Evolutionary conservation across 75 land plant genomes (phyloP), one percentile per base, ranked within the genome.

Genomic region (Cupressus sempervirens): DNA sequence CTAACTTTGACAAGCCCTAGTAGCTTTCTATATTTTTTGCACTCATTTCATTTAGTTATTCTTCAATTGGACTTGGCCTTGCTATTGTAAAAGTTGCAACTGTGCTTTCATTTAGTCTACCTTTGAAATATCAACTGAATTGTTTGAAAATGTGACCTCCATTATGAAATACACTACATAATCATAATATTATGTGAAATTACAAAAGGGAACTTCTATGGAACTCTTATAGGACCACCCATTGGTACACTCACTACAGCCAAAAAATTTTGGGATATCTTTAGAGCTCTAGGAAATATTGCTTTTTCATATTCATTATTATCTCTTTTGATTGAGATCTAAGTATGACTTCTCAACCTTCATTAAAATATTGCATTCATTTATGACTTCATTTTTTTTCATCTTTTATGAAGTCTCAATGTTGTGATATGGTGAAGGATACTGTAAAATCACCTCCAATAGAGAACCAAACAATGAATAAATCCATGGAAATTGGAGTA

Each of bases 1-100:
- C 93, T 11, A 87, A 92, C 74, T 96, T 96, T 53, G 87, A 89
- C 70, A 86, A 89, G 80, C 74, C 93, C 13, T 94, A 88, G 93
- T 94, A 93, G 93, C 98, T 96, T 70, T 95, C 96, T 14, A 90
- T 91, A 26, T 88, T 95, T 8, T 96, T 96, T 11, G 94, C 97
- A 0, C 83, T 94, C 52, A 95, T 95, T 96, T 95, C 97, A 80
- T 91, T 95, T 82, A 87, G 86, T 48, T 94, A 95, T 85, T 94
- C 97, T 7, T 80, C 88, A 13, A 88, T 95, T 34, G 97, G 96
- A 38, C 87, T 95, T 6, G 89, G 88, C 50, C 93, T 95, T 68
- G 88, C 89, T 40, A 86, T 95, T 46, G 91, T 83, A 41, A 87
- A 91, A 91, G 90, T 91, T 54, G 68, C 83, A 79, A 91, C 94